Base-by-base conservation (phyloP, 2,329 filamentous ascomycete genomes). In the Penicillium sp. region DNA sequence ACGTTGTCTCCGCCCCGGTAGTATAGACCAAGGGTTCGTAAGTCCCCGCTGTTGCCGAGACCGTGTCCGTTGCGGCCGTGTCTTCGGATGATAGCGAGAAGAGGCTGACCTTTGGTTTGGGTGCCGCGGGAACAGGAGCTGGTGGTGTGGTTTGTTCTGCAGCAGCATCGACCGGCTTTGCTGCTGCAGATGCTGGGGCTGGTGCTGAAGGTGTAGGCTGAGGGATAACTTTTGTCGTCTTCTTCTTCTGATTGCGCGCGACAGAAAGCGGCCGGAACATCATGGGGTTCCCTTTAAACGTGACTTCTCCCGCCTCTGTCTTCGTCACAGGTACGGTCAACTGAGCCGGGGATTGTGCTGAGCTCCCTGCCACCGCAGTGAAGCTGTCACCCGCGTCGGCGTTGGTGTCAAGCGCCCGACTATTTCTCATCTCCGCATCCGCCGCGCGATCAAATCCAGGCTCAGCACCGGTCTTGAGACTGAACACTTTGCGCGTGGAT, bases 181-280 rank as follows among this genome's bases (percentile, higher is more conserved):
- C 14, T 31, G 28, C 22, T 1, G 12, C 17, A 17, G 35, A 28
- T 11, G 42, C 17, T 45, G 47, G 12, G 10, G 65, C 51, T 17
- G 61, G 43, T 17, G 63, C 37, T n/a, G 64, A 11, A 42, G 67
- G 59, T 43, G 61, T 60, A 20, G 61, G 54, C 50, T 69, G 56
- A 10, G 67, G 60, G 3, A 69, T 55, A 25, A 76, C 73, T 39
- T 74, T 73, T 43, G 63, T 54, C 15, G 57, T 79, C 69, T 84
- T 91, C 78, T 90, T 92, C 63, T 84, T 85, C 34, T 87, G 83
- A 63, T 89, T 91, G 62, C 91, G 84, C 15, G 88, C 86, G 14
- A 97, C 92, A 0, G 93, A 96, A 39, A 97, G 80, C 3, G 94
- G 94, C 72, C 88, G 90, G 76, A 98, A 97, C 86, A 92, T 90